Evolutionary conservation across 1,284 basidiomycete species (phyloP), one percentile per base, ranked within the genome.

Genomic region (Prillingera fragicola): DNA sequence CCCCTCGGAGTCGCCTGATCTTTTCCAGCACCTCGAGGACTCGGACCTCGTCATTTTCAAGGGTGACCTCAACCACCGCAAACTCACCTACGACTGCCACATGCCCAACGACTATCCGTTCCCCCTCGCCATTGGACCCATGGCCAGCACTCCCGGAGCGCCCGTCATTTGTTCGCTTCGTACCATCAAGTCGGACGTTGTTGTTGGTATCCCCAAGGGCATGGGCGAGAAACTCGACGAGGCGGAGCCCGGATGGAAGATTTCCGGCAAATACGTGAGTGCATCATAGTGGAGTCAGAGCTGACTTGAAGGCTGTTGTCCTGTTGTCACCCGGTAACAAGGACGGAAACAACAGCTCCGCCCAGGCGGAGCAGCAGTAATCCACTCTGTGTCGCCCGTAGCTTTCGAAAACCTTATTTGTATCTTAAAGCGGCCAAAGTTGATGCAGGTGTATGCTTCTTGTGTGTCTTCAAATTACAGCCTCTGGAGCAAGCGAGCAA

Each of bases 41-140:
- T 89, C 87, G 24, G 85, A 97, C 66, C 80, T 96, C 33, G 92
- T 96, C 63, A 81, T 87, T 73, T 97, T 95, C 81, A 97, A 97
- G 74, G 90, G 91, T 31, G 92, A 95, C 65, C 74, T 96, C 34
- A 96, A 96, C 71, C 86, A 88, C 71, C 82, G 87, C 60, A 85
- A 88, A 74, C 75, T 96, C 58, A 90, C 87, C 4, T 92, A 91
- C 65, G 89, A 94, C 63, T 94, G 90, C 63, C 87, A 88, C 49
- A 89, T 89, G 1, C 94, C 92, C 0, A 81, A 85, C 26, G 83
- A 84, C 50, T 94, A 89, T 21, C 85, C 89, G 3, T 97, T 97
- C 69, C 82, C 88, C 42, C 73, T 86, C 40, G 88, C 92, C 5
- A 96, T 97, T 56, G 92, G 94, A 0, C 86, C 92, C 0, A 85